Conservation (phyloP, 305 asterid species). For the Withania somnifera region DNA sequence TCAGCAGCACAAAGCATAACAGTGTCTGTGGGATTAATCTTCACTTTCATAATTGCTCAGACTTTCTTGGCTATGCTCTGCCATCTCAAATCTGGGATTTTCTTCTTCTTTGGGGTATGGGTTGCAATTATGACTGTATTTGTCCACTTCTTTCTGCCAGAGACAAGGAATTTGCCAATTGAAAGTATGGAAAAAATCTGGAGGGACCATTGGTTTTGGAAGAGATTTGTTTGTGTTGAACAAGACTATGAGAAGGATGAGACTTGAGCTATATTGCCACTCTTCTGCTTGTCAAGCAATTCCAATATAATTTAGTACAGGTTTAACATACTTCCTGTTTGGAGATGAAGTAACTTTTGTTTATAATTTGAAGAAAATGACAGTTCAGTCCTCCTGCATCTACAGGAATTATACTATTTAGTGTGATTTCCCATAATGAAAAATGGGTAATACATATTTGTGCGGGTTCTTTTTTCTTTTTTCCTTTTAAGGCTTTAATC, state of each 20-base stretch:
- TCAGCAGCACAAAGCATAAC: slow-evolving; percentile 43
- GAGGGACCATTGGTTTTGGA: slow-evolving; percentile 41
- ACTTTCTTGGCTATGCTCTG: slow-evolving; percentile 35
- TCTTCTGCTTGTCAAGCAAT: neutral
- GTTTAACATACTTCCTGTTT: neutral
- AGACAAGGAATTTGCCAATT: slow-evolving; percentile 40
- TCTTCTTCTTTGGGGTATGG: slow-evolving; percentile 43
- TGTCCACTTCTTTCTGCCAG: slow-evolving; percentile 36
- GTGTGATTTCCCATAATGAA: neutral
- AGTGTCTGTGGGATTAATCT: slow-evolving; percentile 28
- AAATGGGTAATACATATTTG: neutral
- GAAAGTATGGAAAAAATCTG: slow-evolving; percentile 39
- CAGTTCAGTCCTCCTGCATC: neutral
- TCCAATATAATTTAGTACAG: neutral
- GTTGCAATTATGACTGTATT: slow-evolving; percentile 35
- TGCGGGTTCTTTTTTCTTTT: neutral
- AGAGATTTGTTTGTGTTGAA: slow-evolving; percentile 8
- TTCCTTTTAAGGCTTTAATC: too few relatives aligned
- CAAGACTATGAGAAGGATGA: neutral
- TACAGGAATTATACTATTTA: neutral
- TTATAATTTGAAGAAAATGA: neutral
- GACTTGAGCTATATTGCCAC: neutral
- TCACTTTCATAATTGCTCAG: slow-evolving; percentile 30
- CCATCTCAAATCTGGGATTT: slow-evolving; percentile 27
- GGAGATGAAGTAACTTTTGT: neutral